Base-by-base conservation (phyloP, 306 rosid genomes). In the Cotoneaster glaucophyllus region DNA sequence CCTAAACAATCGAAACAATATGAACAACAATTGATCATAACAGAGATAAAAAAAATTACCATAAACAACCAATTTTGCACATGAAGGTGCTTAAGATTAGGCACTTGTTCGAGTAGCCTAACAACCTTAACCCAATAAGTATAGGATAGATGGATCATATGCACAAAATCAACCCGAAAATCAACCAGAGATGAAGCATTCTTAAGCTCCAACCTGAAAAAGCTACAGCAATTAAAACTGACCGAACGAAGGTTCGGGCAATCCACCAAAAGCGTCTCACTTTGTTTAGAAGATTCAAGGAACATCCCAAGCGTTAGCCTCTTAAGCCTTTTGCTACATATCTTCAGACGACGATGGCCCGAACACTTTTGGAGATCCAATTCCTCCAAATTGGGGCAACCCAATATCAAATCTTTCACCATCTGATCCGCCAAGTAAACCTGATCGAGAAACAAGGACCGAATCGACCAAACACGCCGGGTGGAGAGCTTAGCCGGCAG, bases 61-160 rank as follows among this genome's bases (percentile, higher is more conserved):
- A 29, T 52, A 1, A 71, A 31, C 29, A 63, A 71, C 74, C 64
- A 53, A 31, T 70, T 70, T 29, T 70, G 74, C 63, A 53, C 64
- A 53, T 31, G 31, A 53, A 52, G 63, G 31, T 4, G 61, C 74
- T 70, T 70, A 15, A 70, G 64, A 52, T 31, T 19, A 22, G 31
- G 31, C 24, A 43, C 74, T 32, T 34, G 25, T 19, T 0, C 29
- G 6, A 70, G 74, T 53, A 53, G 31, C 64, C 41, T 21, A 3
- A 6, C 74, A 53, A 31, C 28, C 29, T 11, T 53, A 12, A 44
- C 19, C 74, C 74, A 70, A 4, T 4, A 29, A 19, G n/a, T 5
- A 7, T 52, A 52, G 74, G 11, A 19, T 5, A 10, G 11, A 5
- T 5, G 1, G 10, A 11, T 0, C 3, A 53, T 7, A 28, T 70